These are phyloP conservation scores for Thozetella sp. DNA, from an alignment of 495 filamentous ascomycete species.

Conservation along the genomic window DNA sequence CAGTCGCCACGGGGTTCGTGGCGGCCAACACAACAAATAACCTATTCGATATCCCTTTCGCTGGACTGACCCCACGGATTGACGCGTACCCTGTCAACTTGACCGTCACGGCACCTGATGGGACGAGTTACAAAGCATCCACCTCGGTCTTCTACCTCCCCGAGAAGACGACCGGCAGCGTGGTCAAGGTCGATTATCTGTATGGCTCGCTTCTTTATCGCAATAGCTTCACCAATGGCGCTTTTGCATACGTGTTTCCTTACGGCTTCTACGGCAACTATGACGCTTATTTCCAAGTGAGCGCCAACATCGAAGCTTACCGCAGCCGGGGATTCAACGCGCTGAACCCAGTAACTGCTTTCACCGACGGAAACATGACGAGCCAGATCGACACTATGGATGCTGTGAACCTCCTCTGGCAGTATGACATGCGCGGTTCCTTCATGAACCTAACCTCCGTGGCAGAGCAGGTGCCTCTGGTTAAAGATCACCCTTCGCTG, in stretches of 20 bases:
- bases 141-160: conserved; percentile 59
- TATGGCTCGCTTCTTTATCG: conserved; percentile 54
- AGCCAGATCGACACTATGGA: conserved; percentile 4
- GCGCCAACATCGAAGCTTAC: conserved; percentile 45
- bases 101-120: conserved; percentile 36
- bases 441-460: conserved; percentile 61
- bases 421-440: conserved; percentile 66
- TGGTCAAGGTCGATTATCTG: conserved; percentile 65
- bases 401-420: conserved; percentile 53
- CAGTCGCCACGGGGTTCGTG: conserved; percentile 37
- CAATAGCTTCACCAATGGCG: conserved; percentile 27
- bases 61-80: conserved; percentile 40
- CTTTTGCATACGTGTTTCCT: conserved; percentile 55
- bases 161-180: conserved; percentile 56
- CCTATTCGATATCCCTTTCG: conserved; percentile 47
- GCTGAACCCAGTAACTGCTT: conserved; percentile 44
- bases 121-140: conserved; percentile 33
- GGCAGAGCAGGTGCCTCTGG: conserved; percentile 47
- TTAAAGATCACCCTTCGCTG: conserved; percentile 54
- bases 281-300: conserved; percentile 50
- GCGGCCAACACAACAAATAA: conserved; percentile 47
- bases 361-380: conserved; percentile 52
- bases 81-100: conserved; percentile 43
- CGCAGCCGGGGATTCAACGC: conserved; percentile 48
- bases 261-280: conserved; percentile 68